Percentiles rank a stretch among this genome's conserved stretches.
Evolutionary conservation across 2,329 filamentous ascomycete species (phyloP).

Genomic region (Monosporascus sp.): DNA sequence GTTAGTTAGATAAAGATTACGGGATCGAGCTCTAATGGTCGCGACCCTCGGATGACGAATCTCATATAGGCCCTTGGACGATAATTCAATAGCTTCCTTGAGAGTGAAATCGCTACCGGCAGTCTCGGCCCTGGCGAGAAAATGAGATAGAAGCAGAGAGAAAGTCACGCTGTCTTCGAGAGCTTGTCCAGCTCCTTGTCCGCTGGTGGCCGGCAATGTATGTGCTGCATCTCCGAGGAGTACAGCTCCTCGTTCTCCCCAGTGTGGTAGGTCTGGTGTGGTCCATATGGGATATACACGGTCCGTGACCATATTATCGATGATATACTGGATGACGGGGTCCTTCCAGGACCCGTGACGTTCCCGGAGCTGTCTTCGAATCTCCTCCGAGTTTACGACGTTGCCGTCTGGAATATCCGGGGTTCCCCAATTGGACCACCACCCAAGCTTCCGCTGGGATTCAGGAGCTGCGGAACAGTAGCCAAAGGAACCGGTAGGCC

Average conservation of each 20-base stretch:
- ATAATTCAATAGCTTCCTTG: neutral
- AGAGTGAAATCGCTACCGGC: neutral
- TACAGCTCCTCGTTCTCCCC: neutral
- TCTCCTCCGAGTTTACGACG: neutral
- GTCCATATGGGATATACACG: neutral
- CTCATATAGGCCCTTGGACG: neutral
- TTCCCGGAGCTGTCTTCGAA: neutral
- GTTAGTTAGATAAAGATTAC: neutral
- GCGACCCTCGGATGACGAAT: neutral
- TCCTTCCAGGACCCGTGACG: neutral
- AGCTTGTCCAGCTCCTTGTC: neutral
- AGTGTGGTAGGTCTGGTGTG: neutral
- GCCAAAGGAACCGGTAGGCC: neutral
- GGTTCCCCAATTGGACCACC: neutral
- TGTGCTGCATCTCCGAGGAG: neutral
- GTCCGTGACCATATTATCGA: neutral
- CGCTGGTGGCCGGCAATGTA: neutral
- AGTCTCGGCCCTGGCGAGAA: neutral
- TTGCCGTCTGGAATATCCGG: neutral
- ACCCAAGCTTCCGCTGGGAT: neutral
- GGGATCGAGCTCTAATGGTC: neutral
- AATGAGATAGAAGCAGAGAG: neutral
- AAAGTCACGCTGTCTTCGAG: neutral
- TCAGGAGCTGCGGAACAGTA: neutral
- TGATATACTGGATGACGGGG: neutral